Evolutionary conservation across 345 rosid species (phyloP), one percentile per base, ranked within the genome.

Genomic region (Populus ilicifolia): DNA sequence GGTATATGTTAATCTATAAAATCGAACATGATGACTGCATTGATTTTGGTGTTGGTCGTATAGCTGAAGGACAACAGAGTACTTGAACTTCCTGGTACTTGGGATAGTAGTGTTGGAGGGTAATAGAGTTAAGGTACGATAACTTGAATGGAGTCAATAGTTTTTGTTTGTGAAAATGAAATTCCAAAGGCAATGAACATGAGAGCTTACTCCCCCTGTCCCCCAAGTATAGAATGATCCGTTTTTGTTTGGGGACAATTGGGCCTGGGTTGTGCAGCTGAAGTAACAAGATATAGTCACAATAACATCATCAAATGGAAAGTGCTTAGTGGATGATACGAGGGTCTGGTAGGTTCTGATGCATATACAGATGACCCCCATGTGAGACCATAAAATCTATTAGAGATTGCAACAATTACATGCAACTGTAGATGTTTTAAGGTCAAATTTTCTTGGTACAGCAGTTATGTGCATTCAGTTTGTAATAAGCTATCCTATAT

Each of bases 1-100:
- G 98, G 99, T 95, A 84, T 72, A 13, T 75, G 39, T 52, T n/a
- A 8, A 64, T 38, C 35, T 43, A 59, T 70, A 52, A 36, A 23
- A 64, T 76, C 14, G 48, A 77, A 70, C 35, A 17, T 73, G 74
- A 36, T 71, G 61, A 70, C 27, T 48, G 25, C 12, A 63, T 39
- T 50, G 43, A 43, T 78, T 69, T 78, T 23, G 44, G 36, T 13
- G 65, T 9, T 29, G 56, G 5, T 46, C 18, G 50, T 46, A 46
- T 46, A 46, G 44, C 17, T 46, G 50, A 5, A 46, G 50, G 5
- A 13, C 18, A 46, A 46, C 16, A 46, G 50, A 4, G 50, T 13
- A 46, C 50, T 4, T 13, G 5, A 0, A 46, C 50, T 46, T 46
- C 16, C 14, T 13, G 50, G 6, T 46, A 13, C 14, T 13, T 46